Conservation (phyloP, 2,329 filamentous ascomycete genomes). For the Cadophora malorum region DNA sequence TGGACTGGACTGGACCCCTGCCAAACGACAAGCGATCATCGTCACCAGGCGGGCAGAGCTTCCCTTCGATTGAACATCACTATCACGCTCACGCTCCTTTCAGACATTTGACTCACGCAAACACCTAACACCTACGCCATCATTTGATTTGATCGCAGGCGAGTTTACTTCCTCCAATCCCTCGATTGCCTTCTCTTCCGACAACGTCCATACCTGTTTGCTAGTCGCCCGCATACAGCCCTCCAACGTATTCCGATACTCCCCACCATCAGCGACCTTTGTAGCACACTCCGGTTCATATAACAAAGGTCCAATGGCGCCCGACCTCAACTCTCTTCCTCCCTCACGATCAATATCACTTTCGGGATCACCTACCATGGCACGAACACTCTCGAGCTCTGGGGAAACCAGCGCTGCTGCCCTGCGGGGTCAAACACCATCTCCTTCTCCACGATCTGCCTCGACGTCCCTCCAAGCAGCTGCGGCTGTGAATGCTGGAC, state of each 20-base stretch:
- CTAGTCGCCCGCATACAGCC: not conserved
- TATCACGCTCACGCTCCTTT: constrained; percentile 3
- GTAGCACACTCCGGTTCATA: constrained; percentile 23
- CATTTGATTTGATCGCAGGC: constrained; percentile 9
- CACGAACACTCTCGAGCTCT: constrained; percentile 49
- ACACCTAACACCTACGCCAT: constrained; percentile 10
- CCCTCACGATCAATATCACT: constrained; percentile 49
- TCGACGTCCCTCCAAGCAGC: constrained; percentile 77
- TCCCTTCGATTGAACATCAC: not conserved
- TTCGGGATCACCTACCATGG: constrained; percentile 46
- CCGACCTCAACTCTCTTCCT: constrained; percentile 66
- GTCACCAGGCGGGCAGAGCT: constrained; percentile 9
- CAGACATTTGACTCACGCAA: constrained; percentile 9
- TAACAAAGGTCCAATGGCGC: constrained; percentile 43
- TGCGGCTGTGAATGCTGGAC: constrained; percentile 78
- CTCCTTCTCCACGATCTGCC: constrained; percentile 67
- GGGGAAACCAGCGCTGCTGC: constrained; percentile 35
- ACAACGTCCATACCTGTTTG: constrained; percentile 7
- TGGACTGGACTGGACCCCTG: constrained; percentile 1
- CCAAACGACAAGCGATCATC: not conserved
- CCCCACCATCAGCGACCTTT: constrained; percentile 20
- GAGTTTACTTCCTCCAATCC: constrained; percentile 1
- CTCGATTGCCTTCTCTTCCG: constrained; percentile 14
- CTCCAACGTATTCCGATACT: constrained; percentile 19
- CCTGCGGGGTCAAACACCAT: constrained; percentile 57